phyloP scores from a whole-genome alignment of 345 rosid species.

The Cardamine chenopodiifolia region DNA sequence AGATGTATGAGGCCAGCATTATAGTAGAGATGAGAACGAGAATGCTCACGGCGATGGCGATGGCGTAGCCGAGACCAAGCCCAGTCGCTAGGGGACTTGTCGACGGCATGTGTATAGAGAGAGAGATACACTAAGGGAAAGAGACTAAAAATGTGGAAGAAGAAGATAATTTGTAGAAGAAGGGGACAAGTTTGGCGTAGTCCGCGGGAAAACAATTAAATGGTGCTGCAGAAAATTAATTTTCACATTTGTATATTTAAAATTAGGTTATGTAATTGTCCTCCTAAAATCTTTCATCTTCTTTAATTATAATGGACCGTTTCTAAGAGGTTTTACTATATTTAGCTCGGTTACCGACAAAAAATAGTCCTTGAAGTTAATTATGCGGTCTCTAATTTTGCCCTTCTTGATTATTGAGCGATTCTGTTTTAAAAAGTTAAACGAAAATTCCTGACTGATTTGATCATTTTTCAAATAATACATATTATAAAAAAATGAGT shows the following conservation, averaged over 20 bases:
- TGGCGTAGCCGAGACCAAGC: conserved; percentile 79
- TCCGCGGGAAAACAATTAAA: conserved; percentile 34
- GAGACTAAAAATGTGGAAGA: conserved; percentile 1
- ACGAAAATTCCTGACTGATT: background rate
- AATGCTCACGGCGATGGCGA: conserved; percentile 77
- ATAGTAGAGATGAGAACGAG: conserved; percentile 74
- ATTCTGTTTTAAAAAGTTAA: too few species aligned
- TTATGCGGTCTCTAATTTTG: background rate
- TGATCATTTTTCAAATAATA: background rate
- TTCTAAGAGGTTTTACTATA: conserved; percentile 3
- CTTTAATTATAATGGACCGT: conserved; percentile 19
- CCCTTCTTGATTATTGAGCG: background rate
- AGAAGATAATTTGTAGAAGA: conserved; percentile 7
- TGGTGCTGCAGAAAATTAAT: conserved; percentile 21
- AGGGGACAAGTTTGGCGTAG: conserved; percentile 45
- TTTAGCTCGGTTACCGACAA: conserved; percentile 25
- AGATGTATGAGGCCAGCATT: conserved; percentile 75
- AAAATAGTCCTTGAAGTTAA: conserved; percentile 7
- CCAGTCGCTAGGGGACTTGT: conserved; percentile 56
- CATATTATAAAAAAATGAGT: too few species aligned
- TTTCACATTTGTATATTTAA: background rate
- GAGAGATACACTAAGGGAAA: background rate
- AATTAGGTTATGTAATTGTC: conserved; percentile 3
- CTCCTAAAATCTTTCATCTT: conserved; percentile 31
- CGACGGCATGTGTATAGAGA: conserved; percentile 45